Evolutionary conservation across 345 rosid genomes (phyloP).

Genomic region (Brassica juncea): DNA sequence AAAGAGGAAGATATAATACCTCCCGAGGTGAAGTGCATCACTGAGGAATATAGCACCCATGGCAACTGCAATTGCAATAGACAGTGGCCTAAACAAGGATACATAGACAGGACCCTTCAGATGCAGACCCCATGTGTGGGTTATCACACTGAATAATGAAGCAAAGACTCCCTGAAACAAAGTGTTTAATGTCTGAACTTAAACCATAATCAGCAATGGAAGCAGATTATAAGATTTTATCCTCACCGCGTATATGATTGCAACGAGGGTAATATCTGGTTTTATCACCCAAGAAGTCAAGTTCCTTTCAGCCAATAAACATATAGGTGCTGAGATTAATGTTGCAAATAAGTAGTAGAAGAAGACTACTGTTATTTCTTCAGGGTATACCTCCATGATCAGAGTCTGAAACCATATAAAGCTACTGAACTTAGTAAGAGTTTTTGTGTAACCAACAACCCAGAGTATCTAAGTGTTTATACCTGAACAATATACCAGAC

Average conservation of each 20-base stretch:
- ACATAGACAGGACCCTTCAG: conserved; percentile 49
- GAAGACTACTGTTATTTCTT: conserved; percentile 18
- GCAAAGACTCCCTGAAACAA: background rate
- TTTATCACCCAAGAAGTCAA: background rate
- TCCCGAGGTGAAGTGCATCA: conserved; percentile 41
- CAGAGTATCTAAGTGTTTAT: background rate
- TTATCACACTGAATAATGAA: background rate
- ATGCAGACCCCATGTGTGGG: conserved; percentile 23
- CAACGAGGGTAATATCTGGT: background rate
- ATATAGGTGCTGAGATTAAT: conserved; percentile 12
- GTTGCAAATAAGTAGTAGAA: conserved; percentile 9
- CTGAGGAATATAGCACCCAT: conserved; percentile 45
- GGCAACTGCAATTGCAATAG: conserved; percentile 43
- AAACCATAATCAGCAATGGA: background rate
- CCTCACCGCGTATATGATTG: background rate
- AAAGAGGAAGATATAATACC: conserved; percentile 23
- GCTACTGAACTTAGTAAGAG: background rate
- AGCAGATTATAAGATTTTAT: background rate
- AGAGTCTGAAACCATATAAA: conserved; percentile 1
- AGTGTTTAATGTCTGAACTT: background rate
- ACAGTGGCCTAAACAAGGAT: conserved; percentile 46
- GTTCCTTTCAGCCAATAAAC: background rate
- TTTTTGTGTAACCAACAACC: background rate
- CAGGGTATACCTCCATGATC: conserved; percentile 4
- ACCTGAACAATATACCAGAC: conserved; percentile 40